Percentiles rank a stretch among this genome's conserved stretches.
These are phyloP conservation scores for Kodamaea nitidulidarum DNA, from an alignment of 805 yeast genomes.

Conservation along the genomic window DNA sequence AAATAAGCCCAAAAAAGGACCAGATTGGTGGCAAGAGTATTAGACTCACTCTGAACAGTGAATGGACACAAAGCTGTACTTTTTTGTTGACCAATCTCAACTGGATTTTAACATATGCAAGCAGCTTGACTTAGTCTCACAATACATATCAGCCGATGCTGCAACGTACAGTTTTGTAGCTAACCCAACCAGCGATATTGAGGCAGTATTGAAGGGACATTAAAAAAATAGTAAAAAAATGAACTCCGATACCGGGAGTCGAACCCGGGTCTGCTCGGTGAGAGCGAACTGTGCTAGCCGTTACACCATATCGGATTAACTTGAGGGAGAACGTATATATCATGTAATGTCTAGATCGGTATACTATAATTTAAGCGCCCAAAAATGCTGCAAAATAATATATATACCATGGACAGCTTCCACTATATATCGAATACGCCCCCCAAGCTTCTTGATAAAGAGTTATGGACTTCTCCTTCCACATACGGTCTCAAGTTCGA, in stretches of 20 bases:
- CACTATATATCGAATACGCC: conserved; percentile 5
- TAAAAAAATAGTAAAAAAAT: conserved; percentile 9
- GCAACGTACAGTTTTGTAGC: too few species aligned
- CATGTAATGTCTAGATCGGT: too few species aligned
- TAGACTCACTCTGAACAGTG: conserved; percentile 65
- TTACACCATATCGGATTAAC: conserved; percentile 67
- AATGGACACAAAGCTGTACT: conserved; percentile 90
- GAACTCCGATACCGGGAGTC: conserved; percentile 79
- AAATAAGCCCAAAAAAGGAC: conserved; percentile 53
- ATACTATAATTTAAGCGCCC: background rate
- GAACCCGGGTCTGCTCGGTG: conserved; percentile 85
- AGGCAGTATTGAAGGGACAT: too few species aligned
- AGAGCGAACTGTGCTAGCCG: conserved; percentile 83
- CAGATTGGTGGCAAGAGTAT: conserved; percentile 75
- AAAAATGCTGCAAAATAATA: conserved; percentile 6
- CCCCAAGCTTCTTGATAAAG: background rate
- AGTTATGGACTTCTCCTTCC: conserved; percentile 7
- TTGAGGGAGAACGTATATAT: too few species aligned
- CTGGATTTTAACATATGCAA: conserved; percentile 78
- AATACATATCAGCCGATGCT: too few species aligned
- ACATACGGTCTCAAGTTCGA: background rate
- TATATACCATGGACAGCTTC: conserved; percentile 4
- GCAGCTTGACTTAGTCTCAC: conserved; percentile 21
- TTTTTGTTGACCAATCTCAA: conserved; percentile 70
- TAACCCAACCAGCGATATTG: too few species aligned